phyloP scores from a whole-genome alignment of 1,139 yeast species.

The Suhomyces bribrorum region DNA sequence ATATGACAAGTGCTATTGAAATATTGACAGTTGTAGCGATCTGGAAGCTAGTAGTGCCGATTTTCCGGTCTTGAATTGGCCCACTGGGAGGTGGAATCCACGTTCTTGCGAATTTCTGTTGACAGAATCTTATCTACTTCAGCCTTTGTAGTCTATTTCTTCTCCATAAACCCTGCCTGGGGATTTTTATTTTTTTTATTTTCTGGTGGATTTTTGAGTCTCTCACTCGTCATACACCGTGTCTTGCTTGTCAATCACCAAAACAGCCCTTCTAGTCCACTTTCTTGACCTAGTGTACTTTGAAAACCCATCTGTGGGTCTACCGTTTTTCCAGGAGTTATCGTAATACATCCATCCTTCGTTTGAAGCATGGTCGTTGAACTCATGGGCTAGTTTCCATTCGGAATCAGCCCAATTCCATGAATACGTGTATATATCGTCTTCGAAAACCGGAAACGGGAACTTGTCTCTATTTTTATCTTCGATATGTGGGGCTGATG shows the following conservation, averaged over 20 bases:
- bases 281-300: constrained; percentile 53
- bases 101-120: too few relatives aligned
- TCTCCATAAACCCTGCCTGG: background rate
- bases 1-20: too few relatives aligned
- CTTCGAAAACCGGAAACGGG: constrained; percentile 50
- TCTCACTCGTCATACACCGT: constrained; percentile 25
- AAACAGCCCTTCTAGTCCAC: constrained; percentile 51
- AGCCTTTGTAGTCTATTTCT: background rate
- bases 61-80: too few relatives aligned
- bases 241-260: constrained; percentile 44
- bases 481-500: constrained; percentile 33
- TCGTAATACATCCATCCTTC: constrained; percentile 60
- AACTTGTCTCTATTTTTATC: constrained; percentile 27
- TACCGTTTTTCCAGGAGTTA: constrained; percentile 49
- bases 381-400: constrained; percentile 48
- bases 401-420: constrained; percentile 59
- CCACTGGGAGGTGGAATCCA: too few relatives aligned
- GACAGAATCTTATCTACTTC: too few relatives aligned
- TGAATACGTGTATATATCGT: constrained; percentile 40
- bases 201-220: too few relatives aligned
- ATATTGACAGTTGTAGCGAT: too few relatives aligned
- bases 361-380: constrained; percentile 33
- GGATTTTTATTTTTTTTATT: background rate
- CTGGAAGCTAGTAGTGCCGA: too few relatives aligned
- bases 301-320: constrained; percentile 47